Evolutionary conservation across 495 filamentous ascomycete genomes (phyloP).

Genomic region (Xylaria cubensis): DNA sequence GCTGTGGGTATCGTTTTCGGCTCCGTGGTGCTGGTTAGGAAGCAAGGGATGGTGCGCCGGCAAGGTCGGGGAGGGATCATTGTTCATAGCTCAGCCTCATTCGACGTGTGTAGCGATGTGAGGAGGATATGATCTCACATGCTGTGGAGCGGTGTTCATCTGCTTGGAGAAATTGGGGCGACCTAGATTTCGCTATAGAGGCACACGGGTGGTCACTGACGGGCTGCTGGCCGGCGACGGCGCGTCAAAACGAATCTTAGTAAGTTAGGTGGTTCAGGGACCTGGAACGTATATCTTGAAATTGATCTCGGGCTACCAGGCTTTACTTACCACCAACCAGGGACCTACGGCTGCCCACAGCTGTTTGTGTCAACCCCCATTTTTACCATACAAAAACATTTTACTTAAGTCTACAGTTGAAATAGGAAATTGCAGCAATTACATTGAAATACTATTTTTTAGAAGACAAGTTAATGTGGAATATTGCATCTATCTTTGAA

Average conservation of each 20-base stretch:
- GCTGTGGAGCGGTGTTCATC: conserved; percentile 33
- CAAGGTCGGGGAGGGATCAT: conserved; percentile 67
- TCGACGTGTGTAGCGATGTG: conserved; percentile 42
- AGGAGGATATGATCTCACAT: conserved; percentile 38
- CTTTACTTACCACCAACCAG: background rate
- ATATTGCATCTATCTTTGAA: too few relatives aligned
- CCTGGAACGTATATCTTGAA: background rate
- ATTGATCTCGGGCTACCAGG: background rate
- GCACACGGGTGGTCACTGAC: background rate
- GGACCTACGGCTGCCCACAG: background rate
- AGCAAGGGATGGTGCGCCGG: conserved; percentile 53
- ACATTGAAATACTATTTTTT: too few relatives aligned
- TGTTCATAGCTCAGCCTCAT: conserved; percentile 67
- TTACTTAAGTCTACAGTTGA: too few relatives aligned
- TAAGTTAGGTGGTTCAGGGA: background rate
- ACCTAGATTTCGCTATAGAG: background rate
- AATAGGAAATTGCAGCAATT: too few relatives aligned
- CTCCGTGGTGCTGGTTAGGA: conserved; percentile 38
- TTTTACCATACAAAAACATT: too few relatives aligned
- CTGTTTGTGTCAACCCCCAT: too few relatives aligned
- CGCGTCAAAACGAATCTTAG: background rate
- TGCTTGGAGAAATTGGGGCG: background rate
- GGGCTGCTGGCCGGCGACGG: conserved; percentile 1
- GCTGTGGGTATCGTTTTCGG: conserved; percentile 38
- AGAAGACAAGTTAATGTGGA: too few relatives aligned